phyloP scores from a whole-genome alignment of 768 basidiomycete genomes.

The Mycena maculata region DNA sequence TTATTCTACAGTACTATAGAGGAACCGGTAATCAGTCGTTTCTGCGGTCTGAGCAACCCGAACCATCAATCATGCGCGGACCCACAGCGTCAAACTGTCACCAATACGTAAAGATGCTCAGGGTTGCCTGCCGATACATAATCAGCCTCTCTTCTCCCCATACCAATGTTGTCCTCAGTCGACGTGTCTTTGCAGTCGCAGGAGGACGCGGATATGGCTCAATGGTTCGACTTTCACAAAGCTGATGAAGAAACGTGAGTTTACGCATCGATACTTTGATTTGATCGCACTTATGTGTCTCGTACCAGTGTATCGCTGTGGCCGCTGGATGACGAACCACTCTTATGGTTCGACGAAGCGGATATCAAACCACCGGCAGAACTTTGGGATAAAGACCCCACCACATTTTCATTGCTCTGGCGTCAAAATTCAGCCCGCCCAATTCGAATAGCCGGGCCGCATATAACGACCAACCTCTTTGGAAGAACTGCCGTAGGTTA shows the following conservation, averaged over 20 bases:
- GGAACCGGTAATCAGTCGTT: too few relatives aligned
- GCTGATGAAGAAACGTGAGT: constrained; percentile 20
- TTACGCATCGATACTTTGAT: background rate
- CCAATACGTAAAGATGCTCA: background rate
- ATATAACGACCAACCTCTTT: constrained; percentile 21
- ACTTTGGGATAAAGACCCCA: constrained; percentile 15
- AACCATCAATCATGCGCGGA: constrained; percentile 9
- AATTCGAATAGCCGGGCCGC: constrained; percentile 4
- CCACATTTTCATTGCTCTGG: constrained; percentile 17
- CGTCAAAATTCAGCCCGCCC: background rate
- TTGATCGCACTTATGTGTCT: background rate
- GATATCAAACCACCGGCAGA: background rate
- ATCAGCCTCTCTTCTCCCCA: constrained; percentile 9
- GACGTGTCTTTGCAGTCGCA: constrained; percentile 1
- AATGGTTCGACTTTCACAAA: constrained; percentile 3
- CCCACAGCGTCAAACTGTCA: constrained; percentile 26
- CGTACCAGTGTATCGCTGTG: constrained; percentile 17
- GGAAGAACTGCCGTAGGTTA: constrained; percentile 18
- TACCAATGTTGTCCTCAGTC: constrained; percentile 10
- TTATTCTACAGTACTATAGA: too few relatives aligned
- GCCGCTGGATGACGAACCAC: constrained; percentile 23
- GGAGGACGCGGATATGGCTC: constrained; percentile 15
- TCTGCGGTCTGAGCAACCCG: background rate
- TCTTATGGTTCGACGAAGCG: background rate
- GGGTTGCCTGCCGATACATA: background rate